phyloP scores from a whole-genome alignment of 2,329 filamentous ascomycete genomes.

The Trichoderma sp. region DNA sequence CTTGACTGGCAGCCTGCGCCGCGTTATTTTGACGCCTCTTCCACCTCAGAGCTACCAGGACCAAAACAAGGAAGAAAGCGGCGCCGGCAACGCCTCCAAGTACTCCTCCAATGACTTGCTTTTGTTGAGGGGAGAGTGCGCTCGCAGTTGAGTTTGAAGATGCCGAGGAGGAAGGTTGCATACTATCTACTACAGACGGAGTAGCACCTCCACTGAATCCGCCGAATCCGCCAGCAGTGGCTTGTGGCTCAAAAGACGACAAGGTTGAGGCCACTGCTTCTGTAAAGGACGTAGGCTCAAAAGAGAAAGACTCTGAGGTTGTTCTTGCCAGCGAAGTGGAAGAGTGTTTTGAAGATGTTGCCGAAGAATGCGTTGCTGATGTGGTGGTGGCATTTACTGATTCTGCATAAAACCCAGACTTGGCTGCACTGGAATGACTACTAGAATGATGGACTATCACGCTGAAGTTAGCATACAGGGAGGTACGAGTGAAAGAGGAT shows the following conservation, averaged over 20 bases:
- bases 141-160: conserved; percentile 30
- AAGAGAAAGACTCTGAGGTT: conserved; percentile 4
- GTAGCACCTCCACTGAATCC: neutral
- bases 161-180: conserved; percentile 28
- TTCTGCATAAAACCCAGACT: conserved; percentile 5
- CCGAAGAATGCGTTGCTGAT: conserved; percentile 4
- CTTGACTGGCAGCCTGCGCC: conserved; percentile 46
- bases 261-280: neutral
- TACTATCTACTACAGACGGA: conserved; percentile 1
- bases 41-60: conserved; percentile 57
- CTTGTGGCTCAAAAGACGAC: conserved; percentile 4
- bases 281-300: conserved; percentile 3
- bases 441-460: conserved; percentile 7
- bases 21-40: conserved; percentile 53
- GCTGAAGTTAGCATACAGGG: neutral
- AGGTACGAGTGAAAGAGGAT: neutral
- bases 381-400: conserved; percentile 3
- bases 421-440: neutral
- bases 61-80: conserved; percentile 56
- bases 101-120: conserved; percentile 56
- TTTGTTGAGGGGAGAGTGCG: conserved; percentile 38
- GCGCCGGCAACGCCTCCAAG: conserved; percentile 60
- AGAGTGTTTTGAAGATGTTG: neutral
- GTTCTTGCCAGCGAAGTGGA: neutral
- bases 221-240: conserved; percentile 14